Evolutionary conservation across 1,284 basidiomycete genomes (phyloP), one percentile per base, ranked within the genome.

Genomic region (Apiotrichum gamsii): DNA sequence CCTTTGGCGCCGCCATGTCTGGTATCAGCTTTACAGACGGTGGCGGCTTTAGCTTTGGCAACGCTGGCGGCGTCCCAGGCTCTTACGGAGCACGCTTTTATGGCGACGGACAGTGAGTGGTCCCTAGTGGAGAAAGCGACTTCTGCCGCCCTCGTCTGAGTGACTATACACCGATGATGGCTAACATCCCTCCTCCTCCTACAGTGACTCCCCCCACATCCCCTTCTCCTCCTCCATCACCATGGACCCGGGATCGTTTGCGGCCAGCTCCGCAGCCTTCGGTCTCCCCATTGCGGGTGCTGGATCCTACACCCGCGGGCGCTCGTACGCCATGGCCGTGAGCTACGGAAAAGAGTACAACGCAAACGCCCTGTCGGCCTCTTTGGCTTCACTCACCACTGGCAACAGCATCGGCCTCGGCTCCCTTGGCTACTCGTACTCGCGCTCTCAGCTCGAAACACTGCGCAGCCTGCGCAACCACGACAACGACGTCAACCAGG

Each of bases 21-120:
- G 68, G 68, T 1, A 60, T 70, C 35, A 67, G 62, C 58, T 70
- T 68, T 43, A 58, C 55, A n/a, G 63, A 64, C 46, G 63, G 62
- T 15, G 65, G 63, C 25, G 25, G 8, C 25, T 28, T 28, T 11
- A 28, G 25, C 58, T 70, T 68, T 43, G 58, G 56, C 16, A 64
- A 64, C 46, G 63, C 61, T 15, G 65, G 63, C 18, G 61, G 64
- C 2, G 65, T 30, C 16, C 47, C 41, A 42, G 46, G 61, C 23
- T 28, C 46, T 45, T 68, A 62, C 49, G 69, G 69, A 14, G 62
- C 65, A 6, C 59, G 56, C 34, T 69, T 69, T 52, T 70, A 69
- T 36, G 64, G 63, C 28, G 65, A 62, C 45, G 55, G 51, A 19
- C 52, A 51, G 68, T 70, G 56, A 64, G 68, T 55, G 3, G 10